phyloP scores from a whole-genome alignment of 257 asterid species.

The Thymus quinquecostatus region DNA sequence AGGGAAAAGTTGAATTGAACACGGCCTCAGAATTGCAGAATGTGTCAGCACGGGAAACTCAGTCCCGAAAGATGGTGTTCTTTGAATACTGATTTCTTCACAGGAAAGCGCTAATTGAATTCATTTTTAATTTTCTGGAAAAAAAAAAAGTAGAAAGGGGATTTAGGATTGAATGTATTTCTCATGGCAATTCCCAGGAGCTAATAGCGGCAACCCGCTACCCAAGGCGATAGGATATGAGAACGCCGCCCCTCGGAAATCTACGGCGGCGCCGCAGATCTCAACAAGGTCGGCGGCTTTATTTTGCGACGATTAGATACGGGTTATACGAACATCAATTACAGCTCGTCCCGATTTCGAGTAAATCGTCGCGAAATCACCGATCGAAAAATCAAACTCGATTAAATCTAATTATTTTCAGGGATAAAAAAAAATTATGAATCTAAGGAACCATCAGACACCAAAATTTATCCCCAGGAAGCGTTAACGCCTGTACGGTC shows the following conservation, averaged over 20 bases:
- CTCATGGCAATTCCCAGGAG: constrained; percentile 81
- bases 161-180: constrained; percentile 26
- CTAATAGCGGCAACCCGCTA: constrained; percentile 61
- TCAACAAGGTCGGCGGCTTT: constrained; percentile 42
- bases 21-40: constrained; percentile 13
- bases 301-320: constrained; percentile 37
- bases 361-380: constrained; percentile 30
- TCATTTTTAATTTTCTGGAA: neutral
- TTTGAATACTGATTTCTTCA: neutral
- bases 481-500: constrained; percentile 51
- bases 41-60: neutral
- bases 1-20: neutral
- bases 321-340: constrained; percentile 40
- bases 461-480: constrained; percentile 35
- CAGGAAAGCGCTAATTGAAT: neutral
- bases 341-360: constrained; percentile 35
- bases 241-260: constrained; percentile 44
- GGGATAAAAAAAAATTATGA: too few species aligned
- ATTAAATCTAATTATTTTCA: too few species aligned
- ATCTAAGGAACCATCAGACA: neutral
- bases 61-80: constrained; percentile 8
- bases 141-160: neutral
- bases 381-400: too few species aligned
- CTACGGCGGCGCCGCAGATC: constrained; percentile 27
- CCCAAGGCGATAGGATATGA: constrained; percentile 80